phyloP scores from a whole-genome alignment of 2,329 filamentous ascomycete species.

The Claviceps fusiformis region DNA sequence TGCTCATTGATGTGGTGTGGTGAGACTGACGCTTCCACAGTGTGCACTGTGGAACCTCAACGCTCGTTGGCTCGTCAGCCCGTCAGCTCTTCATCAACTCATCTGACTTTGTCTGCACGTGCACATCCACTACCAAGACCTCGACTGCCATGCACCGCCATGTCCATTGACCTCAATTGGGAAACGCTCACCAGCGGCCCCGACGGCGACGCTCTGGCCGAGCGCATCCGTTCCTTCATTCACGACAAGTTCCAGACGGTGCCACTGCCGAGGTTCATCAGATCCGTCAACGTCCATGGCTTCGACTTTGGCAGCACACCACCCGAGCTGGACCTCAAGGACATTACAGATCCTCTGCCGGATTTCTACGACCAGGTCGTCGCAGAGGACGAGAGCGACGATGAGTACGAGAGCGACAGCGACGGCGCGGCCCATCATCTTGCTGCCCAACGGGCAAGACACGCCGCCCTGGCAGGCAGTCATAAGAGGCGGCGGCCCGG shows the following conservation, averaged over 20 bases:
- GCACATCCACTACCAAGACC: too few species aligned
- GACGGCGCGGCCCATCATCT: constrained; percentile 22
- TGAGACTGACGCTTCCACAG: too few species aligned
- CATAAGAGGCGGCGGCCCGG: constrained; percentile 7
- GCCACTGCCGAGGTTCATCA: constrained; percentile 85
- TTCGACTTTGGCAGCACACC: constrained; percentile 82
- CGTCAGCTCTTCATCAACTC: too few species aligned
- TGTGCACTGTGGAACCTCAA: too few species aligned
- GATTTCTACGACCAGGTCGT: constrained; percentile 88
- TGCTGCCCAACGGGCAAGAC: constrained; percentile 2
- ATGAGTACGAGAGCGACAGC: constrained; percentile 14
- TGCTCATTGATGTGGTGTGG: too few species aligned
- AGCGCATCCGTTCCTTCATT: constrained; percentile 81
- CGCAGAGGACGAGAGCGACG: constrained; percentile 29
- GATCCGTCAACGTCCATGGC: constrained; percentile 83
- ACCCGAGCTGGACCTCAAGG: constrained; percentile 83
- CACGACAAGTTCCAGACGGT: constrained; percentile 93
- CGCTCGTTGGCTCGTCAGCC: too few species aligned
- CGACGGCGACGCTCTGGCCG: constrained; percentile 73
- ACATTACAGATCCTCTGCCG: constrained; percentile 86
- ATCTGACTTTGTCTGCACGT: too few species aligned
- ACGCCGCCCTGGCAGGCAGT: constrained; percentile 1
- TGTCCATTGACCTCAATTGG: constrained; percentile 99
- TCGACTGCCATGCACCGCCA: constrained; percentile 23
- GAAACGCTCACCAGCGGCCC: constrained; percentile 78